These are phyloP conservation scores for Pholiota adiposa DNA, from an alignment of 1,284 basidiomycete genomes.

Conservation along the genomic window DNA sequence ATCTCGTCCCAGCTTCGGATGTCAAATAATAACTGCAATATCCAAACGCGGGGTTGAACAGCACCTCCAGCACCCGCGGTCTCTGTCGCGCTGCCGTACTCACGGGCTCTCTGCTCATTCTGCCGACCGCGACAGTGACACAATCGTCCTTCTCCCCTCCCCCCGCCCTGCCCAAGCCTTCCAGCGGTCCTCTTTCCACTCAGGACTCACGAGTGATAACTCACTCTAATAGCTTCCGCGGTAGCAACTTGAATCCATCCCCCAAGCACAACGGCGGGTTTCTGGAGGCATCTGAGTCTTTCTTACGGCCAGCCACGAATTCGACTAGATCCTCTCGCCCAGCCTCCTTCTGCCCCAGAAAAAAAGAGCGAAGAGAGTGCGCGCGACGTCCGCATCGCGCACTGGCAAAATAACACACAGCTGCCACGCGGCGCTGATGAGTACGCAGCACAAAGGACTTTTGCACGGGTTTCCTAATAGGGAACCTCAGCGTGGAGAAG, in stretches of 20 bases:
- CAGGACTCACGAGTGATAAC: slow-evolving; percentile 1
- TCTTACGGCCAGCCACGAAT: slow-evolving; percentile 22
- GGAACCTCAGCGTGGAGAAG: neutral
- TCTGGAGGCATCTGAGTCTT: slow-evolving; percentile 7
- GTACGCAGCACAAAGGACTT: slow-evolving; percentile 16
- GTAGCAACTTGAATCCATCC: slow-evolving; percentile 65
- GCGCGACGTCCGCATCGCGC: slow-evolving; percentile 65
- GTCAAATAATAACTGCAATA: slow-evolving; percentile 61
- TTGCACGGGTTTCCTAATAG: neutral
- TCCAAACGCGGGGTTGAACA: slow-evolving; percentile 56
- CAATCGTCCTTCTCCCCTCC: too few relatives aligned
- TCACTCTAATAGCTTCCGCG: slow-evolving; percentile 42
- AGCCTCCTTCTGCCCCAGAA: slow-evolving; percentile 67
- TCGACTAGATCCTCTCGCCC: slow-evolving; percentile 55
- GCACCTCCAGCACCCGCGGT: slow-evolving; percentile 44
- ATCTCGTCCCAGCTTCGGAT: slow-evolving; percentile 26
- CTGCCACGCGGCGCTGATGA: slow-evolving; percentile 60
- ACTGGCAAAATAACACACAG: slow-evolving; percentile 70
- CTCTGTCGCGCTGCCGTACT: too few relatives aligned
- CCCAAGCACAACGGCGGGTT: slow-evolving; percentile 49
- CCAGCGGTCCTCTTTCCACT: neutral
- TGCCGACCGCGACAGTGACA: neutral
- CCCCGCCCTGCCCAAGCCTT: neutral
- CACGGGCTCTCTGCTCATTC: neutral
- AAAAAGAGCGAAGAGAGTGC: slow-evolving; percentile 60